A percentile compares a stretch with the other conserved stretches of the same genome.
Conservation (phyloP, 2,329 filamentous ascomycete genomes). For the Lasiodiplodia theobromae region DNA sequence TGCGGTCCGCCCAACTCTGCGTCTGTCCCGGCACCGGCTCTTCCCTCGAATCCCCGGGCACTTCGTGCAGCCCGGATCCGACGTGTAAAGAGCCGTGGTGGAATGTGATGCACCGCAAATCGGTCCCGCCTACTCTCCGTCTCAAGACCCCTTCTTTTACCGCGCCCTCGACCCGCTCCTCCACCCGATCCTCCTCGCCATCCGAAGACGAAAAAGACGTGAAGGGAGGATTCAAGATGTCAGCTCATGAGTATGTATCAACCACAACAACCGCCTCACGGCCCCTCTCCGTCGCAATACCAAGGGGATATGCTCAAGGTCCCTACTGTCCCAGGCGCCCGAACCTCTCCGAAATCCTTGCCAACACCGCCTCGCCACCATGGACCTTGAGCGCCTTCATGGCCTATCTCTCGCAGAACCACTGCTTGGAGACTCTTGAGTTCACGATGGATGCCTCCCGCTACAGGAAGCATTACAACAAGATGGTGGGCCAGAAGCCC, state of each 20-base stretch:
- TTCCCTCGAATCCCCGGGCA: background rate
- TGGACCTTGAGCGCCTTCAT: conserved; percentile 94
- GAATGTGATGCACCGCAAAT: conserved; percentile 47
- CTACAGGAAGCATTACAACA: conserved; percentile 73
- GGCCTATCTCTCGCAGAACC: conserved; percentile 95
- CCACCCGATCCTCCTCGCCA: conserved; percentile 39
- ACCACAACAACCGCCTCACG: conserved; percentile 37
- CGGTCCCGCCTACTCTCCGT: conserved; percentile 38
- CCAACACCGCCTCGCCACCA: conserved; percentile 83
- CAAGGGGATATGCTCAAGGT: conserved; percentile 48
- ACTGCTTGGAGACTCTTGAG: conserved; percentile 94
- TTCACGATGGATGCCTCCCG: conserved; percentile 94
- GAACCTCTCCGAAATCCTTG: conserved; percentile 84
- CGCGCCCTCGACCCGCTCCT: conserved; percentile 41
- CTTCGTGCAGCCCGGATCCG: conserved; percentile 39
- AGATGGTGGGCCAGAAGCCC: conserved; percentile 61
- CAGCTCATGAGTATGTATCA: conserved; percentile 56
- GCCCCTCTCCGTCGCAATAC: conserved; percentile 60
- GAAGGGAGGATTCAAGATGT: conserved; percentile 52
- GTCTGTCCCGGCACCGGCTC: conserved; percentile 42
- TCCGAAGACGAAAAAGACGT: conserved; percentile 39
- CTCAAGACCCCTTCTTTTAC: conserved; percentile 44
- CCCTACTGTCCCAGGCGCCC: conserved; percentile 69
- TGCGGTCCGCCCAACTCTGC: conserved; percentile 34
- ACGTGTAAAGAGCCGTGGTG: conserved; percentile 47